Conservation (phyloP, 169 alveolate species). For the Plasmodium yoelii region DNA sequence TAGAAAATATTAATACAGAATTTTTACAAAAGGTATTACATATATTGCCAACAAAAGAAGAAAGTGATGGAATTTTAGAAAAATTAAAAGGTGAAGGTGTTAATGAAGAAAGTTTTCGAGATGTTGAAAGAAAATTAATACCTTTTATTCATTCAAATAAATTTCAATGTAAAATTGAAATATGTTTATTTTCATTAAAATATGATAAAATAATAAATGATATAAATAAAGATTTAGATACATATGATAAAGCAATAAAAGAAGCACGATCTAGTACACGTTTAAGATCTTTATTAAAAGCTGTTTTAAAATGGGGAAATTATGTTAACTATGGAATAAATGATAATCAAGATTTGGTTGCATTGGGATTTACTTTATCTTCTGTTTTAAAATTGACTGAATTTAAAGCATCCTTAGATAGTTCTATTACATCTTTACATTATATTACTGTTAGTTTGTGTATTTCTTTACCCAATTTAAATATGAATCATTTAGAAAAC, state of each 20-base stretch:
- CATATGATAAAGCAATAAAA: conserved; percentile 77
- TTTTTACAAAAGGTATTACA: conserved; percentile 67
- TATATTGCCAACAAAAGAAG: conserved; percentile 78
- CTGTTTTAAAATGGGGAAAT: conserved; percentile 86
- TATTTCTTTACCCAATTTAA: conserved; percentile 78
- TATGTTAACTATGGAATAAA: conserved; percentile 85
- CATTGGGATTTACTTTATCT: conserved; percentile 83
- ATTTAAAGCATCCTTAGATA: conserved; percentile 82
- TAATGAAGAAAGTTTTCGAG: conserved; percentile 68
- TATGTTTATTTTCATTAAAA: conserved; percentile 77
- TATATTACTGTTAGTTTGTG: conserved; percentile 81
- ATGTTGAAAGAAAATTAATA: conserved; percentile 77
- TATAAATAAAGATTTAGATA: conserved; percentile 76
- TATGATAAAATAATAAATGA: conserved; percentile 74
- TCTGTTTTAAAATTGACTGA: conserved; percentile 84
- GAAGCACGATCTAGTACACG: conserved; percentile 78
- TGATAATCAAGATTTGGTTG: conserved; percentile 75
- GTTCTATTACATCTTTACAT: conserved; percentile 84
- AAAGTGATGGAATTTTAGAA: conserved; percentile 67
- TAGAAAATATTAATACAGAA: conserved; percentile 56
- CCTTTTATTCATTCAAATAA: conserved; percentile 73
- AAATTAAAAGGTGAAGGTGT: conserved; percentile 59
- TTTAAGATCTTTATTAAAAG: conserved; percentile 80
- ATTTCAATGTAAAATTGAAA: conserved; percentile 75
- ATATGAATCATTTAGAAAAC: conserved; percentile 60